phyloP scores from a whole-genome alignment of 2,329 filamentous ascomycete species.

The Reticulascus tulasneorum region DNA sequence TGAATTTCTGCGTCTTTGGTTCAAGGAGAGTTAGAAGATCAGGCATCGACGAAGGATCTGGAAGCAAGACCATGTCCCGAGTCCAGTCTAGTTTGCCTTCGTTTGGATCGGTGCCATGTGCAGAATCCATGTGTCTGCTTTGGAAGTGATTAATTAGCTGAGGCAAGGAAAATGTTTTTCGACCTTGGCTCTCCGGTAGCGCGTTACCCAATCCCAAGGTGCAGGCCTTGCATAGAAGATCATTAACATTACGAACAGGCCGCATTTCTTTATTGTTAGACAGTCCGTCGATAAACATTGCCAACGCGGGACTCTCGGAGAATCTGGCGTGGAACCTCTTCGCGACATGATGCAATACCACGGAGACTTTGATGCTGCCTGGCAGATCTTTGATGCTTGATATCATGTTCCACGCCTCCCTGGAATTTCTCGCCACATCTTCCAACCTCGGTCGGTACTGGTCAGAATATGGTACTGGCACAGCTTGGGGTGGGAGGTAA shows the following conservation, averaged over 20 bases:
- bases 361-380: slow-evolving; percentile 57
- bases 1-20: slow-evolving; percentile 26
- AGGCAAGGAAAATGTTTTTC: slow-evolving; percentile 49
- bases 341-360: slow-evolving; percentile 60
- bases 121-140: slow-evolving; percentile 31
- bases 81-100: slow-evolving; percentile 41
- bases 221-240: slow-evolving; percentile 54
- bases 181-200: slow-evolving; percentile 24
- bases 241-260: slow-evolving; percentile 49
- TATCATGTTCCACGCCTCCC: slow-evolving; percentile 60
- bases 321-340: slow-evolving; percentile 56
- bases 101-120: slow-evolving; percentile 14
- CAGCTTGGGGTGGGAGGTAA: not conserved
- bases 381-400: slow-evolving; percentile 58
- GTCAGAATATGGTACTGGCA: slow-evolving; percentile 18
- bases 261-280: slow-evolving; percentile 55
- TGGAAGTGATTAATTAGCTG: slow-evolving; percentile 59
- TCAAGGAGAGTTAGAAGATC: slow-evolving; percentile 23
- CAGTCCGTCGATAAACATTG: slow-evolving; percentile 56
- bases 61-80: slow-evolving; percentile 41
- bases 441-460: slow-evolving; percentile 45
- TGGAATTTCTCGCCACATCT: slow-evolving; percentile 50
- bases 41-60: slow-evolving; percentile 27
- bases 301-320: slow-evolving; percentile 50
- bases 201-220: slow-evolving; percentile 20